phyloP scores from a whole-genome alignment of 2,329 filamentous ascomycete genomes.

The Colletotrichum musae region DNA sequence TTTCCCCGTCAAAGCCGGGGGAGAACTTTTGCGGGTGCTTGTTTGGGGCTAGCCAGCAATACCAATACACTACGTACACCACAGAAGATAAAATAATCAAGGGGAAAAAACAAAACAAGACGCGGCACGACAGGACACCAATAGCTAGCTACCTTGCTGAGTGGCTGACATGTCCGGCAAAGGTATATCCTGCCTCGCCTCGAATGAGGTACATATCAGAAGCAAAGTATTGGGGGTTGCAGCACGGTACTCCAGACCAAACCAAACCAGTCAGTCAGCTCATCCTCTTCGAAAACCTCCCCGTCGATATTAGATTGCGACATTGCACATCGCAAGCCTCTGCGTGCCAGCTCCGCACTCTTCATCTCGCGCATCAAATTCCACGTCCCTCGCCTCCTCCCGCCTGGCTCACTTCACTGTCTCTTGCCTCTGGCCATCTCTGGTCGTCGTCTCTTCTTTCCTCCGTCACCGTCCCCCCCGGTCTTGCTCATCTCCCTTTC shows the following conservation, averaged over 20 bases:
- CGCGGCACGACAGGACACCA: slow-evolving; percentile 15
- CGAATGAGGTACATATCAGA: slow-evolving; percentile 7
- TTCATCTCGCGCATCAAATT: slow-evolving; percentile 5
- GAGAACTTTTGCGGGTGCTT: slow-evolving; percentile 21
- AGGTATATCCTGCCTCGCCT: not conserved
- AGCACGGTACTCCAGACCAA: not conserved
- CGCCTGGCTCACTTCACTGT: not conserved
- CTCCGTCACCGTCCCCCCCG: not conserved
- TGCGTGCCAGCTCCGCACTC: slow-evolving; percentile 36
- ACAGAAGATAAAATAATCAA: slow-evolving; percentile 3
- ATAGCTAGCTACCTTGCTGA: not conserved
- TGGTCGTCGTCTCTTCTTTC: slow-evolving; percentile 34
- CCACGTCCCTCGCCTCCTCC: not conserved
- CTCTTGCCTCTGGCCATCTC: not conserved
- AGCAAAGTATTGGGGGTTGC: not conserved
- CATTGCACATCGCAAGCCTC: slow-evolving; percentile 40
- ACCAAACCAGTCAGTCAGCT: not conserved
- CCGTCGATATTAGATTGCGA: slow-evolving; percentile 33
- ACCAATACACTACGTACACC: not conserved
- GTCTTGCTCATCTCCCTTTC: slow-evolving; percentile 37
- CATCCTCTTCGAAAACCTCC: not conserved
- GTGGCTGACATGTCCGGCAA: slow-evolving; percentile 13
- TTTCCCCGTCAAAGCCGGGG: slow-evolving; percentile 36
- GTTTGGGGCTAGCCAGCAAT: slow-evolving; percentile 35
- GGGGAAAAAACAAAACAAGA: slow-evolving; percentile 16